Base-by-base conservation (phyloP, 2,329 filamentous ascomycete genomes). In the Teratosphaeria viscida region DNA sequence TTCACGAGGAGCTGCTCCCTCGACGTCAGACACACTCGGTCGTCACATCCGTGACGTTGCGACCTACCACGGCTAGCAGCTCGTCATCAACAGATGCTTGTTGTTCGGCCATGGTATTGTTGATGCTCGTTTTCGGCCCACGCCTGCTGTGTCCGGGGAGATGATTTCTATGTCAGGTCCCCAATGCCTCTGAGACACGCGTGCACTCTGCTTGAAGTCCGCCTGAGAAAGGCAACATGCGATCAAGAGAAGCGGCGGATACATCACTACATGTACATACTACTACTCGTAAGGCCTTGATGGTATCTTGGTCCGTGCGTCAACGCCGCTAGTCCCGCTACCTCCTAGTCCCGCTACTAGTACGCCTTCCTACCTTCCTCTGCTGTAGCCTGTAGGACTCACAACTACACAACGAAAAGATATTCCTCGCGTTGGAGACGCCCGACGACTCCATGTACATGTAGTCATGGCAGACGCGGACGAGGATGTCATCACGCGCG, bases 391-490 rank as follows among this genome's bases (percentile, higher is more conserved):
- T 19, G 14, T 43, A 12, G 2, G 37, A 43, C 37, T 43, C 37
- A 16, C 37, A 16, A 14, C 12, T 14, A 0, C 12, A 43, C 11
- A 43, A 39, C 3, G 35, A 39, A 39, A 39, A 6, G 35, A 39
- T 16, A 19, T 49, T 49, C 19, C n/a, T 5, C 37, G 16, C 1
- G 1, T 8, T 2, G n/a, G 7, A 49, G 16, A 23, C 19, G 26
- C 8, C 43, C 11, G 26, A 39, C 43, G 11, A 3, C 19, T 23
- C 1, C 23, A 23, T 23, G 23, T 23, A 23, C 23, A 23, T 23
- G 23, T 39, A 8, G 62, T 19, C 7, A 75, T 75, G 73, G 72
- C 72, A 11, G 73, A 74, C 59, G 67, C 59, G 54, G 71, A 74
- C 56, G 73, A 75, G 59, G 72, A 74, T 60, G 64, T 63, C 1